Conservation (phyloP, 2,329 filamentous ascomycete species). For the Microsporum audouinii region DNA sequence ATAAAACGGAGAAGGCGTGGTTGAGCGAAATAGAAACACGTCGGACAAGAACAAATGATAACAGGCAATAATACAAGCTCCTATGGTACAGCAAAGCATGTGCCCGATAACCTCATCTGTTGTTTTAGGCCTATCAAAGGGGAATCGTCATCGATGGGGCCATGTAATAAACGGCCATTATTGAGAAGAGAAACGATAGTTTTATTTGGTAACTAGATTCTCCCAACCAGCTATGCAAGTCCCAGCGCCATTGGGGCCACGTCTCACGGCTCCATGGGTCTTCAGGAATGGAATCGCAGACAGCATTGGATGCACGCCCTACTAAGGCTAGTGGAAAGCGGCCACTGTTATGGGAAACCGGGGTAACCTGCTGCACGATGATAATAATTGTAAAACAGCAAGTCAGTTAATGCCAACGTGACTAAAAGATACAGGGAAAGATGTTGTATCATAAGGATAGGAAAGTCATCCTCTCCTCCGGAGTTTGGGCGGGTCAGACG, state of each 20-base stretch:
- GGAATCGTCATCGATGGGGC: neutral
- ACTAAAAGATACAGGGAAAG: neutral
- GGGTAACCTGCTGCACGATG: neutral
- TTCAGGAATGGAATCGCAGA: slow-evolving; percentile 15
- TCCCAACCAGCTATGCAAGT: slow-evolving; percentile 23
- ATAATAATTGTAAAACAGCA: neutral
- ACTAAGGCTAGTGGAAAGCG: neutral
- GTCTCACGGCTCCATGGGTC: slow-evolving; percentile 26
- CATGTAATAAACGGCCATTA: neutral
- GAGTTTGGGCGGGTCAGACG: neutral
- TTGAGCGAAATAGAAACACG: neutral
- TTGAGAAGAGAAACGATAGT: slow-evolving; percentile 3
- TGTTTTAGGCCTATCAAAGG: slow-evolving; percentile 2
- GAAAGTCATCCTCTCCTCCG: neutral
- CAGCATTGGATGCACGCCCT: slow-evolving; percentile 14
- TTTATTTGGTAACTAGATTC: slow-evolving; percentile 15
- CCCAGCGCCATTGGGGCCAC: slow-evolving; percentile 31
- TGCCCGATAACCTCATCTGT: slow-evolving; percentile 1
- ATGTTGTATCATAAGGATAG: neutral
- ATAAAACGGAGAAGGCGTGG: neutral
- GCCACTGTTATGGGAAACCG: neutral
- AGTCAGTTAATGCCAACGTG: neutral
- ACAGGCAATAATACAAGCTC: neutral
- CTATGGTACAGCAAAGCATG: slow-evolving; percentile 2
- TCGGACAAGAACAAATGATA: slow-evolving; percentile 1